Evolutionary conservation across 805 yeast species (phyloP).

Genomic region (Candida patagonica): DNA sequence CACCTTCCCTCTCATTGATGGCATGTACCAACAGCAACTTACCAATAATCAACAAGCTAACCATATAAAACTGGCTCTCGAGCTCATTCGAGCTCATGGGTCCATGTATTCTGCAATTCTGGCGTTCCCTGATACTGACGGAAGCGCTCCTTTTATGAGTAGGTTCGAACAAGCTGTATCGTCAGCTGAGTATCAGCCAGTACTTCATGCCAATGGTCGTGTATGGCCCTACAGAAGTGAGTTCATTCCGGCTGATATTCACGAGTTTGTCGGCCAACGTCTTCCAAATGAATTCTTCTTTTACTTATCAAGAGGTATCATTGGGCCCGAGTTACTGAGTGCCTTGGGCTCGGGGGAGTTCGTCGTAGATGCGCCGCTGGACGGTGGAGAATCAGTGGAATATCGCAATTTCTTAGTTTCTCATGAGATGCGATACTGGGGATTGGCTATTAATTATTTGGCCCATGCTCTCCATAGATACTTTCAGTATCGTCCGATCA

Average conservation of each 20-base stretch:
- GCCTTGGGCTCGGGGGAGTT: slow-evolving; percentile 57
- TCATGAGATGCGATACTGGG: slow-evolving; percentile 38
- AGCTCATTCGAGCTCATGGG: slow-evolving; percentile 21
- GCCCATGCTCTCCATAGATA: slow-evolving; percentile 73
- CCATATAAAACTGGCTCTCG: slow-evolving; percentile 21
- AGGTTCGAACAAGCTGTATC: slow-evolving; percentile 60
- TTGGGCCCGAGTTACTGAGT: slow-evolving; percentile 54
- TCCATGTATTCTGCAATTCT: slow-evolving; percentile 24
- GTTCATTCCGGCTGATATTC: slow-evolving; percentile 66
- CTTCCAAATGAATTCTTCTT: slow-evolving; percentile 79
- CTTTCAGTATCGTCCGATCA: slow-evolving; percentile 64
- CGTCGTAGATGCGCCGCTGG: slow-evolving; percentile 57
- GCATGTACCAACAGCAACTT: slow-evolving; percentile 12
- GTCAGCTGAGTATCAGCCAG: slow-evolving; percentile 63
- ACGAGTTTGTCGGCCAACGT: slow-evolving; percentile 73
- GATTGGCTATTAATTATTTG: slow-evolving; percentile 55
- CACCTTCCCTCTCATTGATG: slow-evolving; percentile 42
- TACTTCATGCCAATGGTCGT: slow-evolving; percentile 57
- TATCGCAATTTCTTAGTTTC: slow-evolving; percentile 40
- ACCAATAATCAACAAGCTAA: slow-evolving; percentile 15
- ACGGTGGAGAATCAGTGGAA: slow-evolving; percentile 48
- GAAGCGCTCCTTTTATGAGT: slow-evolving; percentile 28
- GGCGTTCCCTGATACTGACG: slow-evolving; percentile 17
- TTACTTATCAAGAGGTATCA: slow-evolving; percentile 70
- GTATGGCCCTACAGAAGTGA: slow-evolving; percentile 51